Base-by-base conservation (phyloP, 306 rosid species). In the Arachis hypogaea region DNA sequence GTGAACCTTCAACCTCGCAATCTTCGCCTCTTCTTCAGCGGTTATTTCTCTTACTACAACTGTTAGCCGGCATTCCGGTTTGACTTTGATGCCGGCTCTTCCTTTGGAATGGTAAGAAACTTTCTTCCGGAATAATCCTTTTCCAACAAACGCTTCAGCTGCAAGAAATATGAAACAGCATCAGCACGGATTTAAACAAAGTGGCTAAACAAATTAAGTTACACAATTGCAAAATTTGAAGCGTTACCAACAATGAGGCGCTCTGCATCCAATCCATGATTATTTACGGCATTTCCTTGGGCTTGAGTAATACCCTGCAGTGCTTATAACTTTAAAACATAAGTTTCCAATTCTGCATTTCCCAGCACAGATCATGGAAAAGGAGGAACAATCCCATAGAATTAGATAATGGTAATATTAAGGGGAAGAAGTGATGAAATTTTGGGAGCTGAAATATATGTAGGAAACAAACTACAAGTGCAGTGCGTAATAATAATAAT, bases 241-340 rank as follows among this genome's bases (percentile, higher is more conserved):
- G 36, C 52, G 52, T 74, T 79, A 94, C 98, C 98, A 56, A 94
- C 84, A 59, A 94, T 91, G 80, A 94, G 97, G 51, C 94, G 91
- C 2, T 91, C 97, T 4, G 97, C 71, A 83, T 91, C 89, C 78
- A 94, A 72, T 49, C 96, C 95, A 50, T 91, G 96, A 82, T 94
- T 91, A 82, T 94, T 97, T 46, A 96, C 77, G 69, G 96, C 97
- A 14, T 94, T 94, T 77, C 96, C 98, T 72, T 85, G 78, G 69
- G 98, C 97, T 16, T 97, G 89, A 82, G 88, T 92, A 80, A 93
- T 86, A 78, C 91, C 98, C 98, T 93, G 78, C 78, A 78, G 59
- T 55, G 8, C 59, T 58, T 22, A 77, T 8, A 60, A 66, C 38
- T 52, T 73, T 49, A 41, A 50, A 28, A 29, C 41, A 51, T 3